Evolutionary conservation across 1,139 yeast genomes (phyloP).

Genomic region (Hansenula sp.): DNA sequence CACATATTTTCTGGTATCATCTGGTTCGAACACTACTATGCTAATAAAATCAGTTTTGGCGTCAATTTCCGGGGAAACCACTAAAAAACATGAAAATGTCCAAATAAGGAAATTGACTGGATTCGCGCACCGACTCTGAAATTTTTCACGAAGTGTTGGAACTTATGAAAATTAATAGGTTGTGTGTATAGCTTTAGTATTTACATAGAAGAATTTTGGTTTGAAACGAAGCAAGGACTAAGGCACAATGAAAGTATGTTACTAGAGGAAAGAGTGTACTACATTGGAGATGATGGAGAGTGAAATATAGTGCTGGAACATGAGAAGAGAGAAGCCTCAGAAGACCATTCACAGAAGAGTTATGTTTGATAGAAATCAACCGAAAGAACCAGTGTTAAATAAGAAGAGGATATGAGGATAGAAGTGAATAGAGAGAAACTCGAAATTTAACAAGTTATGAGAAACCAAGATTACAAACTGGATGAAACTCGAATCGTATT

Average conservation of each 20-base stretch:
- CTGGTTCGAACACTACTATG: too few species aligned
- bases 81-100: neutral
- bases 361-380: too few species aligned
- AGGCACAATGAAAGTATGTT: constrained; percentile 24
- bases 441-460: too few species aligned
- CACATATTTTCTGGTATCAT: too few species aligned
- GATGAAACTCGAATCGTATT: too few species aligned
- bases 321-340: neutral
- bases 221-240: neutral
- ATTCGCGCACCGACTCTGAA: constrained; percentile 10
- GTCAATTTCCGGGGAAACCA: neutral
- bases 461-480: too few species aligned
- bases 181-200: neutral
- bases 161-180: constrained; percentile 1
- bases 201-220: neutral
- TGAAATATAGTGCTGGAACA: neutral
- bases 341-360: too few species aligned
- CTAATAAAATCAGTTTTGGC: neutral
- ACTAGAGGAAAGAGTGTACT: neutral
- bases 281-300: neutral
- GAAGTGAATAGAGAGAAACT: too few species aligned
- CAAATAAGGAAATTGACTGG: constrained; percentile 3
- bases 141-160: constrained; percentile 3
- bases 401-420: too few species aligned
- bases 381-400: too few species aligned